Evolutionary conservation across 192 early-diverging fungal genomes (phyloP).

Genomic region (Umbelopsis ramanniana): DNA sequence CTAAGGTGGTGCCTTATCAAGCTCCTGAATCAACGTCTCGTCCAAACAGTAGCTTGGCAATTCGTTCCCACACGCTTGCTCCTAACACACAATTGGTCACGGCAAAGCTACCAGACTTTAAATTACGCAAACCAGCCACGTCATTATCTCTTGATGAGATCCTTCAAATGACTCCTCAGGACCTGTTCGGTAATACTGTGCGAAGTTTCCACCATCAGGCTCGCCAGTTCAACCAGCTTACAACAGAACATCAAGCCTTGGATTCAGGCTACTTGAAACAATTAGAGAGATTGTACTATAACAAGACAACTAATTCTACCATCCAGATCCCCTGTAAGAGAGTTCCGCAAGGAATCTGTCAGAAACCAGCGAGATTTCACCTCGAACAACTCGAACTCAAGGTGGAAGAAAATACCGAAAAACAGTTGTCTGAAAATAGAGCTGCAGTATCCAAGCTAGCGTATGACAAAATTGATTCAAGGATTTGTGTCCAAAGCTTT

Average conservation of each 20-base stretch:
- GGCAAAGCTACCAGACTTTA: slow-evolving; percentile 3
- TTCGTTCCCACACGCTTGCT: neutral
- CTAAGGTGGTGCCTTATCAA: slow-evolving; percentile 19
- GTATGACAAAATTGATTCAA: neutral
- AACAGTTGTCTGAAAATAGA: slow-evolving; percentile 17
- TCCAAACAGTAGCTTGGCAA: neutral
- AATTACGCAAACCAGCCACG: neutral
- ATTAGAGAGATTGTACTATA: slow-evolving; percentile 43
- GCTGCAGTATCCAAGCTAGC: neutral
- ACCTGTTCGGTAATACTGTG: slow-evolving; percentile 29
- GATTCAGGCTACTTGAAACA: slow-evolving; percentile 40
- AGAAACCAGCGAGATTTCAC: slow-evolving; percentile 36
- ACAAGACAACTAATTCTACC: slow-evolving; percentile 32
- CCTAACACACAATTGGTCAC: slow-evolving; percentile 19
- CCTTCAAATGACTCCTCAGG: slow-evolving; percentile 21
- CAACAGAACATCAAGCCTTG: slow-evolving; percentile 34
- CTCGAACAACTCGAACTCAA: neutral
- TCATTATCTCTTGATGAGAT: neutral
- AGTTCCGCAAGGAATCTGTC: slow-evolving; percentile 40
- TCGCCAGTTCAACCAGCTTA: slow-evolving; percentile 23
- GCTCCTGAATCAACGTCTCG: neutral
- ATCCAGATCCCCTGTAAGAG: slow-evolving; percentile 45
- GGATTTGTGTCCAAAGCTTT: slow-evolving; percentile 4
- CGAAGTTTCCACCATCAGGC: slow-evolving; percentile 31
- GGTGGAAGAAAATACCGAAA: neutral